These are phyloP conservation scores for Malassezia vespertilionis DNA, from an alignment of 1,284 basidiomycete genomes.

Conservation along the genomic window DNA sequence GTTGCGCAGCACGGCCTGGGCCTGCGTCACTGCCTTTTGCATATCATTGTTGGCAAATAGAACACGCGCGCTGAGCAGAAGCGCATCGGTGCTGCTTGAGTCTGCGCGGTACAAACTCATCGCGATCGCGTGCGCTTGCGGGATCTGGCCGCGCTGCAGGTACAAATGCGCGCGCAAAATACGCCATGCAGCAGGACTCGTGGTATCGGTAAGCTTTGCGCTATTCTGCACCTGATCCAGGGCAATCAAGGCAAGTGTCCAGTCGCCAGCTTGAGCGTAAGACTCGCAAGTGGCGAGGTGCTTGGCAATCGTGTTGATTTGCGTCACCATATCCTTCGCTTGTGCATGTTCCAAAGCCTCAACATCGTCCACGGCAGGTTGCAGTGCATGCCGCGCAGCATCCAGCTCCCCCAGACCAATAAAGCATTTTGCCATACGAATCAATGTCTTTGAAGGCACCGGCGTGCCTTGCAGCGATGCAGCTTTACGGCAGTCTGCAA, in stretches of 20 bases:
- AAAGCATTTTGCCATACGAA: constrained; percentile 35
- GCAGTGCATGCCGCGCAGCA: neutral
- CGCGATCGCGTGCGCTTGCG: constrained; percentile 30
- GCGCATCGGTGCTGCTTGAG: constrained; percentile 64
- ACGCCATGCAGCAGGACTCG: constrained; percentile 26
- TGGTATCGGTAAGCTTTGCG: constrained; percentile 22
- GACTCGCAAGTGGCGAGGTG: constrained; percentile 55
- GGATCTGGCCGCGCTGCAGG: constrained; percentile 30
- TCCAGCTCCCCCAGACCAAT: constrained; percentile 29
- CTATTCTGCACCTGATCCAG: constrained; percentile 33
- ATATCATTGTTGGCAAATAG: constrained; percentile 66
- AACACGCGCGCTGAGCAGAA: constrained; percentile 68
- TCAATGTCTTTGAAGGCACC: constrained; percentile 27
- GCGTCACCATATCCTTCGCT: constrained; percentile 23
- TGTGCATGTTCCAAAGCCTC: constrained; percentile 24
- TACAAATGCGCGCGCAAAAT: constrained; percentile 24
- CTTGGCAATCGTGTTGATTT: constrained; percentile 24
- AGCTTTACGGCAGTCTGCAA: constrained; percentile 68
- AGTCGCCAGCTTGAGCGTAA: constrained; percentile 55
- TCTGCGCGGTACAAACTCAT: constrained; percentile 66
- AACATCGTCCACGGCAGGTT: constrained; percentile 10
- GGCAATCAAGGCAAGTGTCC: constrained; percentile 48
- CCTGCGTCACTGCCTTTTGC: constrained; percentile 61
- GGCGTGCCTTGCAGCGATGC: constrained; percentile 54
- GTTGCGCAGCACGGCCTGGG: constrained; percentile 61